Conservation (phyloP, 208 protist genomes). For the Wallacemonas sp. region DNA sequence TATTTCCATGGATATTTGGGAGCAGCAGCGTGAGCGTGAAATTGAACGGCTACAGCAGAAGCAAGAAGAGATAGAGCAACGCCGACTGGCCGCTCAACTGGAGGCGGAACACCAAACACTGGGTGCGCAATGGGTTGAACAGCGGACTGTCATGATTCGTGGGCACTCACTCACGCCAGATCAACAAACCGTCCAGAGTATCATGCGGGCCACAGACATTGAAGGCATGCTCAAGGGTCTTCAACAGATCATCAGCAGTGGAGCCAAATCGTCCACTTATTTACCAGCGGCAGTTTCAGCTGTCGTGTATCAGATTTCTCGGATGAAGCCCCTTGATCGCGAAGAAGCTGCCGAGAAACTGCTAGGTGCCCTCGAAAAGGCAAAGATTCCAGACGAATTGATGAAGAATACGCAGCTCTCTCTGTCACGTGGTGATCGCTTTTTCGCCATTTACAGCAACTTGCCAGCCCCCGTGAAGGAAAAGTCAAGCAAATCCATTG, state of each 20-base stretch:
- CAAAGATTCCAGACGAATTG: slow-evolving; percentile 23
- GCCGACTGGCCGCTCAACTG: slow-evolving; percentile 32
- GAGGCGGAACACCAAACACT: slow-evolving; percentile 68
- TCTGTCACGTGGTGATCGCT: slow-evolving; percentile 24
- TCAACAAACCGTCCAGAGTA: not conserved
- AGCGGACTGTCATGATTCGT: slow-evolving; percentile 7
- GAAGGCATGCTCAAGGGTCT: slow-evolving; percentile 3
- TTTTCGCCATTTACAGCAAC: slow-evolving; percentile 19
- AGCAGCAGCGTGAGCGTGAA: slow-evolving; percentile 82
- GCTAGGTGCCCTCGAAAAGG: slow-evolving; percentile 21
- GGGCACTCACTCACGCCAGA: not conserved
- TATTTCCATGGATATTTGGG: slow-evolving; percentile 82
- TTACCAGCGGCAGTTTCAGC: slow-evolving; percentile 23
- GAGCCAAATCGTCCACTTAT: slow-evolving; percentile 4
- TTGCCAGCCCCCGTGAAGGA: slow-evolving; percentile 21
- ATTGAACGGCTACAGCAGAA: slow-evolving; percentile 60
- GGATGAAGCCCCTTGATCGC: slow-evolving; percentile 12
- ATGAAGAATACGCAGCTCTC: slow-evolving; percentile 29
- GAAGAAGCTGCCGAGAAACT: slow-evolving; percentile 14
- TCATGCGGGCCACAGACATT: slow-evolving; percentile 1
- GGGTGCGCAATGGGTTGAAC: slow-evolving; percentile 63
- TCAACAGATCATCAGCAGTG: not conserved
- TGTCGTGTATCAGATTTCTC: slow-evolving; percentile 20
- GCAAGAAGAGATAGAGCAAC: slow-evolving; percentile 61
- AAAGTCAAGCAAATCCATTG: slow-evolving; percentile 21